Base-by-base conservation (phyloP, 306 rosid species). In the Malus sieversii region DNA sequence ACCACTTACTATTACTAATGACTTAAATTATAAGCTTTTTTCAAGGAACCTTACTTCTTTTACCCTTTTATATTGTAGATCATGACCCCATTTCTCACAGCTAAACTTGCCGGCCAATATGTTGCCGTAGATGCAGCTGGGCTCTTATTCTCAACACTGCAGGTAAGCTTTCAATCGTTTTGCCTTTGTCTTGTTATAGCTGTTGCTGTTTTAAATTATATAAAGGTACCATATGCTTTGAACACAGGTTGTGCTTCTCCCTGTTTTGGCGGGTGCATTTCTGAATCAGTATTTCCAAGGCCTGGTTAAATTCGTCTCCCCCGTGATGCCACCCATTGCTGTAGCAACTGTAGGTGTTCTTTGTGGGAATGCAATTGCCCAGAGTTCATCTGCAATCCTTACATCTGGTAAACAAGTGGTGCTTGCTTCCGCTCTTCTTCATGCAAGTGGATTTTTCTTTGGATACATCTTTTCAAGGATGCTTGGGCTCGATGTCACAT, bases 51-150 rank as follows among this genome's bases (percentile, higher is more conserved):
- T 13, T 27, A 18, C 48, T 3, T 66, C 69, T 55, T 66, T 67
- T 42, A 25, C 22, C 23, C 32, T 22, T 78, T 73, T 70, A 29
- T 65, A 15, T 74, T 85, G 85, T 90, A 93, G 97, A 80, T 93
- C 78, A 86, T 91, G 98, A 91, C 97, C 72, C 98, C 97, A 51
- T 83, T 83, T 82, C 85, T 93, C 72, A 93, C 98, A 3, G 93
- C 92, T 60, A 89, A 87, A 81, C 93, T 93, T 65, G 98, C 97
- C 58, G 97, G 97, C 67, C 90, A 90, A 77, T 93, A 85, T 72
- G 93, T 91, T 63, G 87, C 92, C 22, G 97, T 93, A 9, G 97
- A 91, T 85, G 97, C 97, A 23, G 68, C 82, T 64, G 93, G 91
- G 53, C 83, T 91, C 58, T 70, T 93, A 72, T 27, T 75, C 1